A percentile compares a stretch with the other conserved stretches of the same genome.
These are phyloP conservation scores for Rosa chinensis DNA, from an alignment of 306 rosid species.

Conservation along the genomic window DNA sequence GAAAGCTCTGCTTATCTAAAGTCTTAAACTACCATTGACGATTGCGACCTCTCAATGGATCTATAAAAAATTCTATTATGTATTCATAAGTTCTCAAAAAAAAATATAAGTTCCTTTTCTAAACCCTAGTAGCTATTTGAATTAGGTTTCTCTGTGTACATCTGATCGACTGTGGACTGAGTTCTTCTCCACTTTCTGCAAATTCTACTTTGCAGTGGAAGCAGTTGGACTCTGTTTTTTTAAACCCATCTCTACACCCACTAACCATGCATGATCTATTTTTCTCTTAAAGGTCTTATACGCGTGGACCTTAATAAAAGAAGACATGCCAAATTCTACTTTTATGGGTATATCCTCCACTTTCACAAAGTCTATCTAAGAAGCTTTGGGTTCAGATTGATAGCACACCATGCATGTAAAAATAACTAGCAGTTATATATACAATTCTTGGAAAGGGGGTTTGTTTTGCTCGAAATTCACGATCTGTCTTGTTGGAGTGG, in stretches of 20 bases:
- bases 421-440: background rate
- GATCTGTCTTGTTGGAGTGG: background rate
- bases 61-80: background rate
- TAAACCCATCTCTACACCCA: conserved; percentile 7
- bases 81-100: background rate
- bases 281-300: conserved; percentile 36
- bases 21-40: conserved; percentile 39
- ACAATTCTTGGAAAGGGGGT: background rate
- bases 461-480: background rate
- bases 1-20: conserved; percentile 31
- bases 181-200: conserved; percentile 39
- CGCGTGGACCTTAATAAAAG: conserved; percentile 78
- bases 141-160: background rate
- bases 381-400: conserved; percentile 29
- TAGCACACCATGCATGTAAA: conserved; percentile 1
- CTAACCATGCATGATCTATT: background rate
- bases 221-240: conserved; percentile 55
- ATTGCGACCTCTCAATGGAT: conserved; percentile 4
- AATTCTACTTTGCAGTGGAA: conserved; percentile 64
- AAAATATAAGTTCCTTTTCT: background rate
- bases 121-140: background rate
- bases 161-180: conserved; percentile 15
- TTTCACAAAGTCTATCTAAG: conserved; percentile 9
- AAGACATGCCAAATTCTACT: conserved; percentile 17
- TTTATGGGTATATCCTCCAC: conserved; percentile 39